Base-by-base conservation (phyloP, 371 early-diverging fungal species). In the Rhizomucor pusillus region DNA sequence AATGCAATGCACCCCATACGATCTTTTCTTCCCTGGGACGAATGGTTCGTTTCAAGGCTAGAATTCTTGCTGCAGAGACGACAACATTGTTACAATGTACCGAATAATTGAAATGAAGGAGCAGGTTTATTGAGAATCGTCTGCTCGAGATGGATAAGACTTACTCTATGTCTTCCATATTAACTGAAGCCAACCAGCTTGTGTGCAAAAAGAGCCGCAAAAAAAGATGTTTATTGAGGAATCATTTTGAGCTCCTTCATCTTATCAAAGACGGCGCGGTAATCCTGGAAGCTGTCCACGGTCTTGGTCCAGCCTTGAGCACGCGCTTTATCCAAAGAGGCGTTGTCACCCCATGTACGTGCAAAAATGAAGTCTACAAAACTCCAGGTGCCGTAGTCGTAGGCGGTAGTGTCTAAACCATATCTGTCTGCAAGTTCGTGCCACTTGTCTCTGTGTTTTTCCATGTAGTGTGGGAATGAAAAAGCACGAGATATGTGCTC, bases 401-500 rank as follows among this genome's bases (percentile, higher is more conserved):
- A 54, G 6, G 60, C 60, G 20, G 47, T 50, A 16, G 39, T 9
- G 39, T 60, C 55, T 2, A 60, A 39, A 39, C 23, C 33, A 19
- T 60, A 16, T 37, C 54, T 60, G 24, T 54, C 25, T 11, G 55
- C 54, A 9, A 60, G 43, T 39, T 54, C n/a, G 7, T 60, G 37
- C 60, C 50, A 60, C 5, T 10, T 39, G 9, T 46, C 37, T n/a
- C 29, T 35, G 23, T 54, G 36, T 13, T 43, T 45, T 33, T 45
- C 12, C 16, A 54, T 54, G 33, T 60, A 54, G 16, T 49, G 36
- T 24, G 29, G 19, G 18, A 59, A 34, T 10, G 34, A 39, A 2
- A 43, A 52, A 24, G 22, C 2, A 45, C 34, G 12, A 40, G 49
- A 12, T 24, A n/a, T n/a, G n/a, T n/a, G n/a, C n/a, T n/a, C n/a